phyloP scores from a whole-genome alignment of 139 green algal species.

The Chlorella sorokiniana region DNA sequence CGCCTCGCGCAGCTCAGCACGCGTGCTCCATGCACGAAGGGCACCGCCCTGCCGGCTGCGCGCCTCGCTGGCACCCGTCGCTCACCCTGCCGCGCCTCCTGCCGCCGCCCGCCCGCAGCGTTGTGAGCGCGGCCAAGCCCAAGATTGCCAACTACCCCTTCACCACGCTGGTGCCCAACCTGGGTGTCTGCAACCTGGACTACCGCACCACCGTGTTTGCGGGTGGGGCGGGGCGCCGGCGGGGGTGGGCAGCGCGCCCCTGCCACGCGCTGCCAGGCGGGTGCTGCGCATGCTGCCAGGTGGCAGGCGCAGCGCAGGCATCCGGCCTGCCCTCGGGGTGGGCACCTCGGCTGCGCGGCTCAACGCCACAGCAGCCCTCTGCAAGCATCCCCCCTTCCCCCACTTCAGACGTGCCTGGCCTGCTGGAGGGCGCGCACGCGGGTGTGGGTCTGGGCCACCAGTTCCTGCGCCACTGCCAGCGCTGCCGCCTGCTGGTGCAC shows the following conservation, averaged over 20 bases:
- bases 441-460: conserved; percentile 91
- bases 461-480: conserved; percentile 86
- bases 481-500: conserved; percentile 86
- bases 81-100: neutral
- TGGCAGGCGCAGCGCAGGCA: too few relatives aligned
- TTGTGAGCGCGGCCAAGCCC: conserved; percentile 80
- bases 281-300: too few relatives aligned
- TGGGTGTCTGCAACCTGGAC: conserved; percentile 93
- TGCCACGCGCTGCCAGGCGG: too few relatives aligned
- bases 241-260: neutral
- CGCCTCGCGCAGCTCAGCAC: too few relatives aligned
- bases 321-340: too few relatives aligned
- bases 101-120: conserved; percentile 1
- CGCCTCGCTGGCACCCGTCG: neutral
- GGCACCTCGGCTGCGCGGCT: neutral
- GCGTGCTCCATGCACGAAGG: too few relatives aligned
- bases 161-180: conserved; percentile 97
- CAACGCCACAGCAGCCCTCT: neutral
- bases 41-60: neutral
- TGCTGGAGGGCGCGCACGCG: conserved; percentile 93
- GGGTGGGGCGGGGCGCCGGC: neutral
- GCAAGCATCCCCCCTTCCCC: neutral
- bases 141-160: conserved; percentile 99
- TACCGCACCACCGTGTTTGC: conserved; percentile 76
- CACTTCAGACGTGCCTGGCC: conserved; percentile 85